Base-by-base conservation (phyloP, 495 filamentous ascomycete genomes). In the Staphylotrichum tortipilum region DNA sequence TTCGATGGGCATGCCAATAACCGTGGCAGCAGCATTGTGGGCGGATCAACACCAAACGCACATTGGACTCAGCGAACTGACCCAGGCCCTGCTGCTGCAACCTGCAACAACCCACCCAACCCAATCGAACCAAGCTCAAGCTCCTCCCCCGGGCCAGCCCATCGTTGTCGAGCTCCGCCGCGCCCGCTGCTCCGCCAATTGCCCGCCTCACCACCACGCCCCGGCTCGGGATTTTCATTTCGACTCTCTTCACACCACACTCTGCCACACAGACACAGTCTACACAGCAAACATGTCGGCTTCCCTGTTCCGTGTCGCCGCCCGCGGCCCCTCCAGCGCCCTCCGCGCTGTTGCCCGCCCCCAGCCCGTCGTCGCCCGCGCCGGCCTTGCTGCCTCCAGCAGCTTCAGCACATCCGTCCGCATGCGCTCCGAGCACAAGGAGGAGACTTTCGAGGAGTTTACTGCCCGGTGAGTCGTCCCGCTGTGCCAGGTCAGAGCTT, bases 371-470 rank as follows among this genome's bases (percentile, higher is more conserved):
- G 60, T 53, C 36, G 56, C 60, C 43, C 63, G 62, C 50, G 57
- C 58, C 72, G 61, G 62, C 69, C 54, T 57, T 66, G 52, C 67
- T 53, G 54, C 60, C 53, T 62, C 69, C 40, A 75, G 69, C 69
- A 77, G 69, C 73, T 86, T 86, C 78, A 85, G 81, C 77, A 85
- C 81, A 61, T 77, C 80, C 62, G 71, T 68, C 56, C 54, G 68
- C 65, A 70, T 77, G 67, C 73, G 74, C 62, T 68, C 68, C 63
- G 71, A 76, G 61, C 75, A 73, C 76, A 75, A 88, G 67, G 85
- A 91, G 68, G 92, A 99, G 82, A 95, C 81, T 62, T 99, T 92
- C 64, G 92, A 99, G 78, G 89, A 99, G 78, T 99, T 99, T 72
- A 88, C 86, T 71, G 87, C 89, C 60, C 89, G 92, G 92, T 97